Evolutionary conservation across 169 alveolate genomes (phyloP).

Genomic region (Miamiensis avidus): DNA sequence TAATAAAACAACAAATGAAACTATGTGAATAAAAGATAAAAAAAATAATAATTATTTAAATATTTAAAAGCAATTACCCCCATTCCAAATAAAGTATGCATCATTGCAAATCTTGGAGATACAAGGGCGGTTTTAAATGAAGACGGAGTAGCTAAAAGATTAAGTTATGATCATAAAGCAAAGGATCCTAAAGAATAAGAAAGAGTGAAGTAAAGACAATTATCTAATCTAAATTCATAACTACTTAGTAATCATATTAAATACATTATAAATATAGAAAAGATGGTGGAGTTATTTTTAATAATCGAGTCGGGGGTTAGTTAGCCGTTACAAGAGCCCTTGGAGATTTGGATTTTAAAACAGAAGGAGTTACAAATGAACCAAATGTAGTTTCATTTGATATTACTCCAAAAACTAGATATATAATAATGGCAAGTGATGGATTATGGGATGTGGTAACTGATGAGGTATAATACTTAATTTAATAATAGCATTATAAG

Average conservation of each 20-base stretch:
- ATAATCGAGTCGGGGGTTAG: slow-evolving; percentile 80
- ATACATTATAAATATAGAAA: slow-evolving; percentile 19
- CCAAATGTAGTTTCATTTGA: slow-evolving; percentile 68
- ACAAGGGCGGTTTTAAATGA: slow-evolving; percentile 78
- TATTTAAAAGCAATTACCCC: not conserved
- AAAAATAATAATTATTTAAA: not conserved
- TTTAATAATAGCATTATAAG: not conserved
- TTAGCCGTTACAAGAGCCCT: slow-evolving; percentile 81
- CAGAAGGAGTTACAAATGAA: slow-evolving; percentile 73
- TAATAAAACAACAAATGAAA: not conserved
- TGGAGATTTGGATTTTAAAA: slow-evolving; percentile 82
- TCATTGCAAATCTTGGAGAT: slow-evolving; percentile 84
- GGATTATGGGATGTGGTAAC: slow-evolving; percentile 86
- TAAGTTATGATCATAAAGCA: slow-evolving; percentile 78
- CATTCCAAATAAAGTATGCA: slow-evolving; percentile 1
- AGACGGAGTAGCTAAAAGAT: slow-evolving; percentile 70
- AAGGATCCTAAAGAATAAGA: slow-evolving; percentile 63
- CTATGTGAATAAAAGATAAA: not conserved
- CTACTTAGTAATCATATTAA: not conserved
- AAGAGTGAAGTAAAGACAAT: slow-evolving; percentile 43
- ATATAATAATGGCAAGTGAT: slow-evolving; percentile 81
- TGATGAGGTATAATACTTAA: slow-evolving; percentile 60
- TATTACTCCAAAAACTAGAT: slow-evolving; percentile 65
- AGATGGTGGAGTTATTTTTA: slow-evolving; percentile 73
- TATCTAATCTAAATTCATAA: not conserved